Conservation (phyloP, 169 alveolate genomes). For the Plasmodium gallinaceum region DNA sequence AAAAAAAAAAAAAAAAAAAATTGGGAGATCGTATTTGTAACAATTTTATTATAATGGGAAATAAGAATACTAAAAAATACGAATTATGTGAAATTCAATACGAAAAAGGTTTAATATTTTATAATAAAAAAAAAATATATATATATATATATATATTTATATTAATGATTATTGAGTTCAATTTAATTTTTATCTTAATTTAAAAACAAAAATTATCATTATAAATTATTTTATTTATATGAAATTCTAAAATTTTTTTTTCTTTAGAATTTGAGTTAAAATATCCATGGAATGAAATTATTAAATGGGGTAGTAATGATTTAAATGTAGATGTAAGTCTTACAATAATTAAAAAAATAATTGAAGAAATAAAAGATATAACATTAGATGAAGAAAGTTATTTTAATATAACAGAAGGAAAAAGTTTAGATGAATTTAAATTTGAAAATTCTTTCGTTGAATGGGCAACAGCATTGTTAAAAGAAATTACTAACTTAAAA, state of each 20-base stretch:
- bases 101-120: slow-evolving; percentile 24
- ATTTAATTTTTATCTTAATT: neutral
- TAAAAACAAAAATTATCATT: neutral
- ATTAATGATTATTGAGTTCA: neutral
- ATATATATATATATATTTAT: slow-evolving; percentile 2
- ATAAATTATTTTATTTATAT: neutral
- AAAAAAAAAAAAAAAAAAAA: neutral
- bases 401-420: slow-evolving; percentile 47
- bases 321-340: slow-evolving; percentile 31
- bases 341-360: slow-evolving; percentile 17
- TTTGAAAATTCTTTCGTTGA: slow-evolving; percentile 27
- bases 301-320: slow-evolving; percentile 55
- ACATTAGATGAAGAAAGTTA: slow-evolving; percentile 50
- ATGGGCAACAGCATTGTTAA: slow-evolving; percentile 57
- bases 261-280: slow-evolving; percentile 41
- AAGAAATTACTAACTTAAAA: slow-evolving; percentile 30
- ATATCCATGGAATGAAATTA: slow-evolving; percentile 61
- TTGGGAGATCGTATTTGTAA: slow-evolving; percentile 3
- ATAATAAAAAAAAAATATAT: neutral
- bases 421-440: slow-evolving; percentile 15
- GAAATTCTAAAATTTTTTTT: neutral
- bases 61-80: slow-evolving; percentile 35
- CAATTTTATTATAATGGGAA: slow-evolving; percentile 52
- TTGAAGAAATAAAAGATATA: slow-evolving; percentile 72
- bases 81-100: slow-evolving; percentile 71